Evolutionary conservation across 805 yeast species (phyloP).

Genomic region (Metschnikowia picachoensis): DNA sequence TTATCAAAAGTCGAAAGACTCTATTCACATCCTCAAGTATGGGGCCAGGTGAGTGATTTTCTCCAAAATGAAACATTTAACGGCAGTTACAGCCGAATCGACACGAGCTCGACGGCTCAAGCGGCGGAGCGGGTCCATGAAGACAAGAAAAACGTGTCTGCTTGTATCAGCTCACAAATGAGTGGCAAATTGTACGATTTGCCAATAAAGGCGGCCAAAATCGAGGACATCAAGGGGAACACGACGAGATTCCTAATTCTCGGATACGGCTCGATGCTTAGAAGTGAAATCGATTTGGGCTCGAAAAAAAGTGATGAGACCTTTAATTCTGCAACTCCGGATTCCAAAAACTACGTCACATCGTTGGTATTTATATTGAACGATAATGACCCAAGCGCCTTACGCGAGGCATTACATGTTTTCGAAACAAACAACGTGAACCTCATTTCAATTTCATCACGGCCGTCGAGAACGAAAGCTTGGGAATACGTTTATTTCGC

Average conservation of each 20-base stretch:
- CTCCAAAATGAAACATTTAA: constrained; percentile 30
- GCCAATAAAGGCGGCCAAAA: constrained; percentile 26
- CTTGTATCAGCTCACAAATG: constrained; percentile 27
- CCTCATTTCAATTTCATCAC: constrained; percentile 66
- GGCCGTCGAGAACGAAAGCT: constrained; percentile 63
- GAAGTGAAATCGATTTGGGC: background rate
- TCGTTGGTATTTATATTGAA: constrained; percentile 63
- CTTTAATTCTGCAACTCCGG: background rate
- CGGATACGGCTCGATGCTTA: constrained; percentile 28
- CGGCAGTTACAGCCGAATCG: constrained; percentile 48
- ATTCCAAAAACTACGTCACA: constrained; percentile 32
- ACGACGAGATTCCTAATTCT: constrained; percentile 83
- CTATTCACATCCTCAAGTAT: constrained; percentile 95
- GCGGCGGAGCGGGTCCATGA: constrained; percentile 67
- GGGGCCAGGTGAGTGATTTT: constrained; percentile 85
- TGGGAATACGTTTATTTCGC: constrained; percentile 86
- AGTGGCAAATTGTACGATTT: constrained; percentile 14
- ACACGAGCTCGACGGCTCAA: constrained; percentile 74
- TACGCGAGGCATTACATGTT: constrained; percentile 59
- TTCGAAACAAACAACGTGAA: constrained; percentile 57
- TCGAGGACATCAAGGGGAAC: constrained; percentile 73
- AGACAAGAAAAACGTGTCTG: constrained; percentile 35
- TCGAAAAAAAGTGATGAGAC: background rate
- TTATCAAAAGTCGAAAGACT: constrained; percentile 49
- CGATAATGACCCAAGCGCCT: constrained; percentile 67